Conservation (phyloP, 2,329 filamentous ascomycete species). For the Pestalotiopsis sp. region DNA sequence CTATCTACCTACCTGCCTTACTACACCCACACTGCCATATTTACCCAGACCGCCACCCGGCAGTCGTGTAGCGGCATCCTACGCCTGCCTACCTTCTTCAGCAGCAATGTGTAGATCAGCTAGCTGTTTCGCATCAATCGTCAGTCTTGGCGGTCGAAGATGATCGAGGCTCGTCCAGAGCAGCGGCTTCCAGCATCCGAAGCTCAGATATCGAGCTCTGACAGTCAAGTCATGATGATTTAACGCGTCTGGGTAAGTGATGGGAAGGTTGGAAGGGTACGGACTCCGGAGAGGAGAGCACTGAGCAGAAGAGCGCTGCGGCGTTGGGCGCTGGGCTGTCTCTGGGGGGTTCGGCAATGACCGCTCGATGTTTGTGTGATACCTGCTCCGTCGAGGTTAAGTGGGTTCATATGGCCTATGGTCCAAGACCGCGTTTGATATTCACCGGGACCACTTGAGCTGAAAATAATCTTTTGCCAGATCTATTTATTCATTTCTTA, state of each 20-base stretch:
- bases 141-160: background rate
- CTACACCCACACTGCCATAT: too few relatives aligned
- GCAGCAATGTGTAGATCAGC: background rate
- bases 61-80: conserved; percentile 5
- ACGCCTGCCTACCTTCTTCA: background rate
- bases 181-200: conserved; percentile 2
- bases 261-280: background rate
- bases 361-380: background rate
- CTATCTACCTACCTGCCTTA: background rate
- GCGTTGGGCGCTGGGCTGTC: background rate
- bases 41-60: conserved; percentile 6
- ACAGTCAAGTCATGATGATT: background rate
- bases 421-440: background rate
- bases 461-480: background rate
- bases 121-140: background rate
- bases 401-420: background rate
- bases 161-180: background rate
- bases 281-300: background rate
- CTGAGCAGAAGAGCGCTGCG: background rate
- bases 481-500: background rate
- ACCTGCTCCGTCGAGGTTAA: background rate
- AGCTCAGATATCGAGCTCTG: background rate
- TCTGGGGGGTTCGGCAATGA: background rate
- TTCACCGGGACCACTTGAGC: background rate
- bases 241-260: background rate